Conservation (phyloP, 163 green algal species). For the Chlorella variabilis region DNA sequence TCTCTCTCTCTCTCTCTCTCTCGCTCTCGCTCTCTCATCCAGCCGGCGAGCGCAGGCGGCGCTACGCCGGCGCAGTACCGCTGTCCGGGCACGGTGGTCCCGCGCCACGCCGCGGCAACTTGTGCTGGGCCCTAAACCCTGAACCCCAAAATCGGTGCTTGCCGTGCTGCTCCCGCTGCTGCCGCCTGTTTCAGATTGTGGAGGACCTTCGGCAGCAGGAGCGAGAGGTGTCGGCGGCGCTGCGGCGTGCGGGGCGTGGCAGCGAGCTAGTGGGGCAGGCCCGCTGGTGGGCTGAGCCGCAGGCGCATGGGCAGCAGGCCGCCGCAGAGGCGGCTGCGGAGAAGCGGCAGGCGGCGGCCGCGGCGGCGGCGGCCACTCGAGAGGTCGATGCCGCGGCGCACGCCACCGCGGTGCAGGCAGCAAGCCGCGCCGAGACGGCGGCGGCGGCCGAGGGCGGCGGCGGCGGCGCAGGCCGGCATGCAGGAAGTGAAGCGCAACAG, state of each 20-base stretch:
- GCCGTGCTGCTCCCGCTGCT: too few species aligned
- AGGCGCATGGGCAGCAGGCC: not conserved
- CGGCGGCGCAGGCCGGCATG: not conserved
- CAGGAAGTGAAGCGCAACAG: not conserved
- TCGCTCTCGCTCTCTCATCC: too few species aligned
- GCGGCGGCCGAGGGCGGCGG: not conserved
- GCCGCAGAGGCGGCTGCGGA: not conserved
- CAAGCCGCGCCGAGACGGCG: not conserved
- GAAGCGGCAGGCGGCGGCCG: not conserved
- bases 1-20: too few species aligned
- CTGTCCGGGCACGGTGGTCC: too few species aligned
- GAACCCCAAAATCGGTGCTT: too few species aligned
- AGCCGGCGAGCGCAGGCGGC: too few species aligned
- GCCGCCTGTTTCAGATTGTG: too few species aligned
- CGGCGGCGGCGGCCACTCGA: not conserved
- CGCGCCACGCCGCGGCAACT: too few species aligned
- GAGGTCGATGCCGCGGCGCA: conserved; percentile 25
- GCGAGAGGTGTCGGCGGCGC: not conserved
- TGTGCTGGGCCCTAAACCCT: too few species aligned
- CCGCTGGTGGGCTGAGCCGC: conserved; percentile 14
- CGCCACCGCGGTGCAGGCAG: conserved; percentile 15
- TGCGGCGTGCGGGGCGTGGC: conserved; percentile 15
- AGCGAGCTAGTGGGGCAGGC: conserved; percentile 14
- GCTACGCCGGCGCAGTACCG: too few species aligned
- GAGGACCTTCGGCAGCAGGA: conserved; percentile 6